These are phyloP conservation scores for Hura crepitans DNA, from an alignment of 441 rosid genomes.

Conservation along the genomic window DNA sequence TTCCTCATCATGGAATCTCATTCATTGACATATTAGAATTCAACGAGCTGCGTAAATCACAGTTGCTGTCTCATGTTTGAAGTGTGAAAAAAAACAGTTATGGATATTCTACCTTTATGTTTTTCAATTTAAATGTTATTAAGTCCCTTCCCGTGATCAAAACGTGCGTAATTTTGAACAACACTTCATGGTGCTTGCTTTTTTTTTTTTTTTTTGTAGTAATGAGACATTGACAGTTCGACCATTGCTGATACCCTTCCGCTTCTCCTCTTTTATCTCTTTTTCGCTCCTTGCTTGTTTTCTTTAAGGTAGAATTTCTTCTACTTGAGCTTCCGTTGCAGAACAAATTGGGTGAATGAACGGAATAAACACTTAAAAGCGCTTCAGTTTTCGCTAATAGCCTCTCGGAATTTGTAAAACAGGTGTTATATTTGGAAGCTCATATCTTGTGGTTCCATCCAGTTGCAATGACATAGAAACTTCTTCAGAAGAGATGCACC, in stretches of 20 bases:
- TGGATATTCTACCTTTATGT: neutral
- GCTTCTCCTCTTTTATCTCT: neutral
- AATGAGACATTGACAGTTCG: neutral
- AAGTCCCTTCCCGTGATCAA: neutral
- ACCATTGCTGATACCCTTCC: neutral
- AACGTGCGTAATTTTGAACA: neutral
- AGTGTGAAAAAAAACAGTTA: neutral
- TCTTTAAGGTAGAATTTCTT: neutral
- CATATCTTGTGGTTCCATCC: slow-evolving; percentile 65
- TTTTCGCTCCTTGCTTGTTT: neutral
- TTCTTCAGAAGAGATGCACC: slow-evolving; percentile 54
- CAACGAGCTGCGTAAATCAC: slow-evolving; percentile 10
- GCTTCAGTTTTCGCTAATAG: slow-evolving; percentile 15
- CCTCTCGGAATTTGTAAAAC: slow-evolving; percentile 25
- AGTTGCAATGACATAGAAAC: slow-evolving; percentile 53
- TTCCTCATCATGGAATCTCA: neutral
- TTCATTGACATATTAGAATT: neutral
- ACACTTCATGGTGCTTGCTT: neutral
- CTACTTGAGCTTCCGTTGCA: neutral
- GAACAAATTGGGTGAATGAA: neutral
- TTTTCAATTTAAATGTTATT: neutral
- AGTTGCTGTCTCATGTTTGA: slow-evolving; percentile 2
- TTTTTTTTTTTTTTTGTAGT: neutral
- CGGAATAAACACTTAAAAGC: neutral
- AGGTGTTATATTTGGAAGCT: slow-evolving; percentile 65